Conservation (phyloP, 2,329 filamentous ascomycete genomes). For the Alternaria panax region DNA sequence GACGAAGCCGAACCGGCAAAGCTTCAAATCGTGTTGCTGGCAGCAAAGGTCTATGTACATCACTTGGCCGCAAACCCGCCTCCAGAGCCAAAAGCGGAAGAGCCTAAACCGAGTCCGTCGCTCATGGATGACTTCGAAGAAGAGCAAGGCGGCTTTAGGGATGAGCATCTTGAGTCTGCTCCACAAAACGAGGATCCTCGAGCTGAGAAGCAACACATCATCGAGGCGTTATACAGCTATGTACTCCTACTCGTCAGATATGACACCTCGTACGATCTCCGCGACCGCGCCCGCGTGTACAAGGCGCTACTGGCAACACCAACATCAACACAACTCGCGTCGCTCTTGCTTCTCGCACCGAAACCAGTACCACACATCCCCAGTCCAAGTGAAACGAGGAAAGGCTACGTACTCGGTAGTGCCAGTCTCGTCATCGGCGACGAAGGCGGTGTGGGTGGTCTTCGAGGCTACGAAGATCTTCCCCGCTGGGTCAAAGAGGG, state of each 20-base stretch:
- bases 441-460: constrained; percentile 70
- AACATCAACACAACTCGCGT: constrained; percentile 79
- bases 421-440: constrained; percentile 84
- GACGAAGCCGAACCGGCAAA: constrained; percentile 87
- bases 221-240: constrained; percentile 83
- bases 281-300: constrained; percentile 89
- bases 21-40: constrained; percentile 88
- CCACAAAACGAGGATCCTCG: constrained; percentile 23
- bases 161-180: constrained; percentile 30
- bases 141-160: constrained; percentile 47
- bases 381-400: constrained; percentile 84
- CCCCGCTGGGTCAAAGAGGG: constrained; percentile 86
- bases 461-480: constrained; percentile 81
- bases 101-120: constrained; percentile 28
- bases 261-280: constrained; percentile 92
- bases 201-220: constrained; percentile 65
- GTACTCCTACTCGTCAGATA: constrained; percentile 85
- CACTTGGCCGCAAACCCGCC: constrained; percentile 72
- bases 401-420: constrained; percentile 80
- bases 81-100: constrained; percentile 47
- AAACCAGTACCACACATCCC: constrained; percentile 93
- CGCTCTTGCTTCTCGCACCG: constrained; percentile 86
- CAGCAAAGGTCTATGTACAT: constrained; percentile 96
- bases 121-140: constrained; percentile 42
- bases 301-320: constrained; percentile 82